Evolutionary conservation across 805 yeast genomes (phyloP).

Genomic region (Tetrapisispora iriomotensis): DNA sequence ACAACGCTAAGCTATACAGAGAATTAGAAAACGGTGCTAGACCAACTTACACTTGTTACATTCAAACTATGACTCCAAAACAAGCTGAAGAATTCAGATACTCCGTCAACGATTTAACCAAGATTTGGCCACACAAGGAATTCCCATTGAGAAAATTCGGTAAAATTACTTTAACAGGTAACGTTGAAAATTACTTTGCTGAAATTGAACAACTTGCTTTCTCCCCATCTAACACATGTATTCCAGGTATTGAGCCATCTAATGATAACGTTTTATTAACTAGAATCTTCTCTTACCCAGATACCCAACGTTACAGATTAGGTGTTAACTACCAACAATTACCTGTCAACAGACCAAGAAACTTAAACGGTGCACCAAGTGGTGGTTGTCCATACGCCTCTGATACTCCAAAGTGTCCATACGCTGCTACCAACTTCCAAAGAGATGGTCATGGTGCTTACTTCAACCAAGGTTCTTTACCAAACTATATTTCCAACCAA

Average conservation of each 20-base stretch:
- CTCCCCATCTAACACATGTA: slow-evolving; percentile 56
- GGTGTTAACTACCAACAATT: slow-evolving; percentile 59
- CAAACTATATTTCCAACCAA: slow-evolving; percentile 42
- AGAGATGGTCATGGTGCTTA: slow-evolving; percentile 55
- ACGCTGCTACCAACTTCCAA: slow-evolving; percentile 35
- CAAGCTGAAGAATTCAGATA: slow-evolving; percentile 68
- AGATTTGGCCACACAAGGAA: slow-evolving; percentile 79
- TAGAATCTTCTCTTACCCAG: slow-evolving; percentile 65
- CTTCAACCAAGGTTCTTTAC: slow-evolving; percentile 40
- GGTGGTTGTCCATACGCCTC: slow-evolving; percentile 2
- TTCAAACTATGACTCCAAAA: slow-evolving; percentile 62
- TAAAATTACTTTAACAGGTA: slow-evolving; percentile 42
- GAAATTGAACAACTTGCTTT: slow-evolving; percentile 52
- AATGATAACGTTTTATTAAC: slow-evolving; percentile 73
- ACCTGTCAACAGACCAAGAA: slow-evolving; percentile 45
- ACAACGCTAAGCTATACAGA: slow-evolving; percentile 32
- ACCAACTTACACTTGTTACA: slow-evolving; percentile 44
- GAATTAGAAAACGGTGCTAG: slow-evolving; percentile 39
- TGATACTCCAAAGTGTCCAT: slow-evolving; percentile 13
- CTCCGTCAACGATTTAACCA: slow-evolving; percentile 80
- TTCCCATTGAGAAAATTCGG: slow-evolving; percentile 80
- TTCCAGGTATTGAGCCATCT: slow-evolving; percentile 66
- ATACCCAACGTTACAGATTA: slow-evolving; percentile 68
- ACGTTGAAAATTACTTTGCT: slow-evolving; percentile 44
- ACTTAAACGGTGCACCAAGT: slow-evolving; percentile 1